Evolutionary conservation across 495 filamentous ascomycete species (phyloP), one percentile per base, ranked within the genome.

Genomic region (Margaritispora aquatica): DNA sequence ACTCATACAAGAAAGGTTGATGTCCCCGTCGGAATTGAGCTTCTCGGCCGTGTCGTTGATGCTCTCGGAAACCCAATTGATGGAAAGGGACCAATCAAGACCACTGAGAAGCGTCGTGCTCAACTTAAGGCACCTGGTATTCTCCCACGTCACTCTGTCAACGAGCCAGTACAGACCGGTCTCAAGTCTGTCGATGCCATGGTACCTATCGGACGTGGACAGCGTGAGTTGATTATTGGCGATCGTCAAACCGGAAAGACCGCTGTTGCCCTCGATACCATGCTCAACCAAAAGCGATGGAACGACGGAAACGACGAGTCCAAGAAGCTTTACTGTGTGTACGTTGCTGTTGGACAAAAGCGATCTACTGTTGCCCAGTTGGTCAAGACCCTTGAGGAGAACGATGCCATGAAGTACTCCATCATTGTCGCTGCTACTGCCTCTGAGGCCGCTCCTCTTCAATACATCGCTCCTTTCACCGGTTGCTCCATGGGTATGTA

Each of bases 211-310:
- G 94, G 94, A 74, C 94, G 94, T 92, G 94, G 94, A 70, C 94
- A 98, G 82, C 94, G 94, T 90, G 94, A 98, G 81, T 83, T 98
- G 81, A 97, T 98, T 77, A 98, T 98, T 80, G 94, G 94, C 79
- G 94, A 98, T 77, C 95, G 94, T 88, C 94, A 98, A 79, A 98
- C 94, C 67, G 94, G 94, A 79, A 98, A 98, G 88, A 98, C 94
- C 73, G 94, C 94, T 71, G 94, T 98, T 74, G 94, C 91, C 72
- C 90, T 98, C 50, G 94, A 98, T 70, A 85, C 94, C 73, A 98
- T 98, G 62, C 88, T 98, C 60, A 98, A 98, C 86, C 94, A 98
- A 83, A 93, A 89, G 84, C 85, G 95, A 68, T 97, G 95, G 95
- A 98, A 98, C 86, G 81, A 75, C 76, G 71, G 74, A 74, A 82